Evolutionary conservation across 495 filamentous ascomycete genomes (phyloP).

Genomic region (Darksidea phi): DNA sequence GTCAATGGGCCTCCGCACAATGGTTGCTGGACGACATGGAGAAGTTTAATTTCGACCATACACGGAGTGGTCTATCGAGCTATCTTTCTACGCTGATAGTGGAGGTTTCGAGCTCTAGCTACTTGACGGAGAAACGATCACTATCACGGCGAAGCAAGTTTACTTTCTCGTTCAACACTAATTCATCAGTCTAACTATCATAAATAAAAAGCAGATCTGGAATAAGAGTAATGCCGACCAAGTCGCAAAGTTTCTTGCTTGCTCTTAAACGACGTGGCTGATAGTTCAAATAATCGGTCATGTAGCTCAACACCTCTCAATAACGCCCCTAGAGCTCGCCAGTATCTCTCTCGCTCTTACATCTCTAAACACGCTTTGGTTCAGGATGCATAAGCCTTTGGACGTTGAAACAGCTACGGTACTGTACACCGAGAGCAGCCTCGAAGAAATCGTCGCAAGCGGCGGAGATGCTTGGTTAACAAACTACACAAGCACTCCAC

Average conservation of each 20-base stretch:
- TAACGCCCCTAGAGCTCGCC: background rate
- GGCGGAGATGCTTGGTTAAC: constrained; percentile 22
- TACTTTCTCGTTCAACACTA: constrained; percentile 28
- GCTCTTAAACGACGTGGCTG: constrained; percentile 33
- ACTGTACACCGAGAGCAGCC: background rate
- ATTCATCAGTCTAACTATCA: constrained; percentile 13
- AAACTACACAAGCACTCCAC: constrained; percentile 30
- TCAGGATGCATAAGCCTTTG: constrained; percentile 34
- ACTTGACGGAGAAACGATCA: constrained; percentile 27
- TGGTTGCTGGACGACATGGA: constrained; percentile 28
- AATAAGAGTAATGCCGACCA: constrained; percentile 39
- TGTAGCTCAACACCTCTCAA: background rate
- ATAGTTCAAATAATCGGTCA: constrained; percentile 24
- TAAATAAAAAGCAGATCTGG: constrained; percentile 24
- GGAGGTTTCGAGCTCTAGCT: constrained; percentile 37
- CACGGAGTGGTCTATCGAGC: constrained; percentile 33
- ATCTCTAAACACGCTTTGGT: constrained; percentile 12
- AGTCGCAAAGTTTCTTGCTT: constrained; percentile 10
- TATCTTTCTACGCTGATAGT: constrained; percentile 42
- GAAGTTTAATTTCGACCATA: constrained; percentile 13
- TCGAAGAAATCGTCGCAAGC: constrained; percentile 27
- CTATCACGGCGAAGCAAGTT: constrained; percentile 36
- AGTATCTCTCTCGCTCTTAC: background rate
- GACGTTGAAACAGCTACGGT: constrained; percentile 26
- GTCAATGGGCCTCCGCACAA: constrained; percentile 34